phyloP scores from a whole-genome alignment of 2,329 filamentous ascomycete genomes.

The Shiraia bambusicola region DNA sequence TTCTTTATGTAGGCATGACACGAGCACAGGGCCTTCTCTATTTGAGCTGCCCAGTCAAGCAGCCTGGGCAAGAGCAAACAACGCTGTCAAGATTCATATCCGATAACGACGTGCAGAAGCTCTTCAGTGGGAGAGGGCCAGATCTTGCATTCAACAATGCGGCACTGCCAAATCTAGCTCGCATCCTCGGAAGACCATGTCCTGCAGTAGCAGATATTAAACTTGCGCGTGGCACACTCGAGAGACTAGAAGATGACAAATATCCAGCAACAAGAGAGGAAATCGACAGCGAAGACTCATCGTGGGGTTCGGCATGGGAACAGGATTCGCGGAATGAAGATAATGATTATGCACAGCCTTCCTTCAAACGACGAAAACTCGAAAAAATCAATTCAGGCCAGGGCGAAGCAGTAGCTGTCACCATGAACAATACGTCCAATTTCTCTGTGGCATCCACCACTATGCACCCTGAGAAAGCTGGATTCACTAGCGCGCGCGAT shows the following conservation, averaged over 20 bases:
- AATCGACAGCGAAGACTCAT: constrained; percentile 31
- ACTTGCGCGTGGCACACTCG: constrained; percentile 24
- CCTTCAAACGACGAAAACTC: constrained; percentile 32
- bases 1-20: constrained; percentile 97
- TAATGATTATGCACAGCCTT: constrained; percentile 8
- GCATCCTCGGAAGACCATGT: constrained; percentile 66
- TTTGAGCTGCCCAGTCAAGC: constrained; percentile 74
- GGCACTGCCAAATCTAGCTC: constrained; percentile 66
- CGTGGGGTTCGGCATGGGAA: constrained; percentile 18
- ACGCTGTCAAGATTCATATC: constrained; percentile 73
- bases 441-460: constrained; percentile 33
- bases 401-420: constrained; percentile 20
- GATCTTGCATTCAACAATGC: constrained; percentile 59
- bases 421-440: constrained; percentile 32
- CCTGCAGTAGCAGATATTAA: constrained; percentile 51
- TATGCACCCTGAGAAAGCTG: constrained; percentile 21
- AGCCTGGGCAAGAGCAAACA: constrained; percentile 62
- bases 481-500: constrained; percentile 45
- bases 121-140: constrained; percentile 66
- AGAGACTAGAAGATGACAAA: constrained; percentile 38
- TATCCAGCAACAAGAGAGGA: constrained; percentile 41
- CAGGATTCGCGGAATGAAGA: constrained; percentile 8
- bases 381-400: constrained; percentile 11
- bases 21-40: constrained; percentile 84
- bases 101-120: constrained; percentile 52